phyloP scores from a whole-genome alignment of 768 basidiomycete genomes.

The Pulveroboletus sp. region DNA sequence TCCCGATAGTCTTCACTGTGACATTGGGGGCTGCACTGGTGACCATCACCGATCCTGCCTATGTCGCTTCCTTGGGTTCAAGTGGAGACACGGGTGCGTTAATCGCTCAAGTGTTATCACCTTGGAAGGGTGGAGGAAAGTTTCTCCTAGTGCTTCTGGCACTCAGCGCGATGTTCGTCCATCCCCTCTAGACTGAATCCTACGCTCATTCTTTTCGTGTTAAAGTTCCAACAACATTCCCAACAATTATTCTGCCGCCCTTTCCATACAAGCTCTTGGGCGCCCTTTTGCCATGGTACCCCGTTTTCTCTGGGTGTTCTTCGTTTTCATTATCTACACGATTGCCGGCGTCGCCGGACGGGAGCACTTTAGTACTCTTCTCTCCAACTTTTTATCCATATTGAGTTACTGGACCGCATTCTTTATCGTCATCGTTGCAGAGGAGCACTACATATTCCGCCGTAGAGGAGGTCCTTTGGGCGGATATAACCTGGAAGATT shows the following conservation, averaged over 20 bases:
- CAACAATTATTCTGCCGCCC: slow-evolving; percentile 44
- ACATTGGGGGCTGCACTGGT: slow-evolving; percentile 38
- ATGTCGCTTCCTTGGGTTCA: slow-evolving; percentile 37
- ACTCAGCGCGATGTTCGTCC: slow-evolving; percentile 39
- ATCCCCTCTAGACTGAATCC: not conserved
- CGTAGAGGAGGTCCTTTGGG: slow-evolving; percentile 37
- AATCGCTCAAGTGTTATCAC: slow-evolving; percentile 40
- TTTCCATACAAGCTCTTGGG: slow-evolving; percentile 44
- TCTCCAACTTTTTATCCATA: slow-evolving; percentile 42
- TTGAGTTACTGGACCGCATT: slow-evolving; percentile 46
- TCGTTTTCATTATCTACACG: slow-evolving; percentile 38
- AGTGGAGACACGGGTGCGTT: slow-evolving; percentile 42
- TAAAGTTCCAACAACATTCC: slow-evolving; percentile 40
- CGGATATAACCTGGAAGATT: slow-evolving; percentile 50
- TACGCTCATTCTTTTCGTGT: not conserved
- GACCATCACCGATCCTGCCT: slow-evolving; percentile 39
- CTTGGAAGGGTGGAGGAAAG: slow-evolving; percentile 41
- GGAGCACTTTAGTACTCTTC: slow-evolving; percentile 41
- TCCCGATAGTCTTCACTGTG: slow-evolving; percentile 40
- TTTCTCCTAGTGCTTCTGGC: slow-evolving; percentile 42
- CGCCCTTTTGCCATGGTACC: slow-evolving; percentile 42
- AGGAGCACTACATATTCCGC: slow-evolving; percentile 48
- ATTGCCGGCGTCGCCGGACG: slow-evolving; percentile 40
- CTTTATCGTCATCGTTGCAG: slow-evolving; percentile 42
- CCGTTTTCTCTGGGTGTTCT: slow-evolving; percentile 43